phyloP scores from a whole-genome alignment of 108 stramenopile species.

The Poteriospumella lacustris region DNA sequence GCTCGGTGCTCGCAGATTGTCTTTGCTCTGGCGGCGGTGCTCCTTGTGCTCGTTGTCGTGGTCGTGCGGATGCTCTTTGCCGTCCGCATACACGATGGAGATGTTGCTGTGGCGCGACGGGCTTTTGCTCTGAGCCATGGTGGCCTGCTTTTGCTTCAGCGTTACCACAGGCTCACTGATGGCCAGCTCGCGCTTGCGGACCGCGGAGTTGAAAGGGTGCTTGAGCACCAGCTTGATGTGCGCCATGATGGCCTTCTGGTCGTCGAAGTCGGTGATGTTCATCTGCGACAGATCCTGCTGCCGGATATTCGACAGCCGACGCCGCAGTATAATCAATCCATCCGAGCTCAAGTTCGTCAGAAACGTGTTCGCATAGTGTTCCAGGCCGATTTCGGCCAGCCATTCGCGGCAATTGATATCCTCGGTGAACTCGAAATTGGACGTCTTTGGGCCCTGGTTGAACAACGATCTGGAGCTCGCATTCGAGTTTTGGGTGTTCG shows the following conservation, averaged over 20 bases:
- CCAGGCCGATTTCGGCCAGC: background rate
- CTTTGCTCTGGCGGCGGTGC: background rate
- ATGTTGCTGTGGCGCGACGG: background rate
- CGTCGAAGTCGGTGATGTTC: conserved; percentile 48
- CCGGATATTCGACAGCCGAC: background rate
- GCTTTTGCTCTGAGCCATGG: background rate
- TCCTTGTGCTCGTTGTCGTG: background rate
- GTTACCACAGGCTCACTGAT: background rate
- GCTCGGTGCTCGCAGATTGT: background rate
- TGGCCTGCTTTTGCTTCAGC: background rate
- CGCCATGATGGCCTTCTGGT: conserved; percentile 34
- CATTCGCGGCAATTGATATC: conserved; percentile 17
- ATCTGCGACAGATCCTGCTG: conserved; percentile 40
- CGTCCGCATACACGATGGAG: too few species aligned
- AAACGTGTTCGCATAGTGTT: conserved; percentile 16
- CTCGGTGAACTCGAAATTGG: too few species aligned
- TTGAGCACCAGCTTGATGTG: background rate
- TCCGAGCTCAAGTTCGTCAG: background rate
- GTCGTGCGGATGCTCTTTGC: background rate
- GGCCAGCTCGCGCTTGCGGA: background rate
- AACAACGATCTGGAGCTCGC: too few species aligned
- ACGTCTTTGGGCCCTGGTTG: too few species aligned
- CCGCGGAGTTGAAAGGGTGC: background rate
- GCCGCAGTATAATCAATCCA: background rate
- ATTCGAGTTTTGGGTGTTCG: too few species aligned